Conservation (phyloP, 805 yeast genomes). For the Saccharomycopsis babjevae region DNA sequence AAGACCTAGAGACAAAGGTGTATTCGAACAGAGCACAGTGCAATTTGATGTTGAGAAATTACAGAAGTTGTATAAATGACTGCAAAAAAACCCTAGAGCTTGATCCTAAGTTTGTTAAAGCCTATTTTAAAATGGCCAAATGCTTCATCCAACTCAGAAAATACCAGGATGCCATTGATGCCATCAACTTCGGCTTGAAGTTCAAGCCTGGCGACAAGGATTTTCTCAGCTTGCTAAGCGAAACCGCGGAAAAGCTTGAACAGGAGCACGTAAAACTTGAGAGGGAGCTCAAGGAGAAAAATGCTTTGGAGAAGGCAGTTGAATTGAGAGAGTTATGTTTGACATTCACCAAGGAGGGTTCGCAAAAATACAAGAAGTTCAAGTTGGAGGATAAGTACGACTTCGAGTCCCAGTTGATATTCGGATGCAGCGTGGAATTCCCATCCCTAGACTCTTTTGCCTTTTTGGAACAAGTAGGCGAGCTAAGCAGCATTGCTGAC, state of each 20-base stretch:
- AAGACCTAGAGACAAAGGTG: constrained; percentile 48
- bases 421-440: constrained; percentile 72
- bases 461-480: constrained; percentile 65
- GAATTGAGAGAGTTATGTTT: constrained; percentile 45
- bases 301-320: constrained; percentile 48
- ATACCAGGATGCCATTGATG: constrained; percentile 60
- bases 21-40: constrained; percentile 85
- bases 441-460: constrained; percentile 83
- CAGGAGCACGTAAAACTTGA: constrained; percentile 25
- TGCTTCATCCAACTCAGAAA: constrained; percentile 64
- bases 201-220: constrained; percentile 53
- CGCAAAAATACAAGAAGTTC: constrained; percentile 22
- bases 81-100: constrained; percentile 58
- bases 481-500: constrained; percentile 56
- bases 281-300: constrained; percentile 28
- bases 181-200: constrained; percentile 53
- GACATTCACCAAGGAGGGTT: constrained; percentile 37
- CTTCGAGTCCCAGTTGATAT: constrained; percentile 65
- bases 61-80: constrained; percentile 77
- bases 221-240: constrained; percentile 35
- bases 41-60: constrained; percentile 75
- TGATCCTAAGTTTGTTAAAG: constrained; percentile 70
- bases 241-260: constrained; percentile 32
- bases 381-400: constrained; percentile 56
- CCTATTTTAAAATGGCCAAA: constrained; percentile 73